phyloP scores from a whole-genome alignment of 108 stramenopile genomes.

The Fragilaria crotonensis region DNA sequence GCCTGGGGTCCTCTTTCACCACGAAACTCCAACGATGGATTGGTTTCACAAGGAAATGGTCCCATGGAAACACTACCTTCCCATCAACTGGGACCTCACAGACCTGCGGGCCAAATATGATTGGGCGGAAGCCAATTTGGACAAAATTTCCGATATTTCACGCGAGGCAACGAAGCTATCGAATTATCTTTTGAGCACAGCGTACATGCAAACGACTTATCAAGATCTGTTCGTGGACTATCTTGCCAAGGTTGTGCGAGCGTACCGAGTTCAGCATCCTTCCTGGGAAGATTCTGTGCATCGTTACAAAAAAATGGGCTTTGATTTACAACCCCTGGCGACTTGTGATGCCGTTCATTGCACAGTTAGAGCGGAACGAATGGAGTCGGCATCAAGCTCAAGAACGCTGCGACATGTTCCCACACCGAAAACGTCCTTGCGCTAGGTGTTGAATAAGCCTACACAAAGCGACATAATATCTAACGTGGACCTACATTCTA shows the following conservation, averaged over 20 bases:
- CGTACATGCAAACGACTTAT: neutral
- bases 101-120: slow-evolving; percentile 3
- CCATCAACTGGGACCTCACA: neutral
- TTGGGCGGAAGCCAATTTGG: slow-evolving; percentile 6
- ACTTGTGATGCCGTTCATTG: neutral
- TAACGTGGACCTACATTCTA: too few species aligned
- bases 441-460: too few species aligned
- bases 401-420: too few species aligned
- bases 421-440: too few species aligned
- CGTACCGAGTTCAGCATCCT: neutral
- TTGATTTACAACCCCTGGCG: neutral
- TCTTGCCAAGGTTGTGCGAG: neutral
- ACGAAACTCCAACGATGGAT: slow-evolving; percentile 17
- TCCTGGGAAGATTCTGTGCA: neutral
- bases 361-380: neutral
- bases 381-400: too few species aligned
- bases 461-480: too few species aligned
- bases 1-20: slow-evolving; percentile 17
- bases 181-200: neutral
- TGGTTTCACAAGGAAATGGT: neutral
- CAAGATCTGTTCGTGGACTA: neutral
- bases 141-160: neutral
- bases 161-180: neutral
- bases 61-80: slow-evolving; percentile 5
- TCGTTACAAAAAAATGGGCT: neutral